Evolutionary conservation across 768 basidiomycete species (phyloP), one percentile per base, ranked within the genome.

Genomic region (Lyophyllum semitale): DNA sequence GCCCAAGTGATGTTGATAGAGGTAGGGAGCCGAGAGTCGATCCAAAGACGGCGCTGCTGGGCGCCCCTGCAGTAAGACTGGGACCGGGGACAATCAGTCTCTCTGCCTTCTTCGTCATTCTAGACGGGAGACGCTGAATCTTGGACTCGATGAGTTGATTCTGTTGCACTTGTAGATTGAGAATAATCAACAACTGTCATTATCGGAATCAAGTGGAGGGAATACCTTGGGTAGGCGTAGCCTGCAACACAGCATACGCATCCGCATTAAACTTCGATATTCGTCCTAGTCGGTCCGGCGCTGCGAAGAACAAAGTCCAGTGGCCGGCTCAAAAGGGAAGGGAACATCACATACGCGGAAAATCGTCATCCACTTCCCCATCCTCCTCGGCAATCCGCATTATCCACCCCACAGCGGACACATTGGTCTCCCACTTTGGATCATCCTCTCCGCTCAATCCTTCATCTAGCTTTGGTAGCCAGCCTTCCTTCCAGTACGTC

Each of bases 341-440:
- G 29, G 46, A 48, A 78, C 91, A 63, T 68, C 30, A 49, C 58
- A 8, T 48, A 96, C 95, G 91, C 22, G 96, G 97, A 66, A 95
- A 98, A 73, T 99, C 97, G 68, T 98, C 97, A 67, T 99, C 97
- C 0, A 98, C 93, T 69, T 98, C 96, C 15, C 97, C 97, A 68
- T 98, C 95, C 42, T 95, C 92, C 64, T 99, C 97, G 1, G 94
- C 91, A 51, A 98, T 94, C 55, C 93, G 77, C 72, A 99, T 69
- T 35, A 93, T 87, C 96, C 97, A 99, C 1, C 93, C 94, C 3
- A 91, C 77, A 0, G 92, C 89, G 42, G 85, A 88, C 45, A 93
- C 74, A 59, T 73, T 77, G 1, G 77, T 77, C 17, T 75, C 73
- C 71, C 82, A 77, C 63, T 80, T 84, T 30, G 82, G 79, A 58